phyloP scores from a whole-genome alignment of 106 monocot species.

The Alisma plantagoaquatica region DNA sequence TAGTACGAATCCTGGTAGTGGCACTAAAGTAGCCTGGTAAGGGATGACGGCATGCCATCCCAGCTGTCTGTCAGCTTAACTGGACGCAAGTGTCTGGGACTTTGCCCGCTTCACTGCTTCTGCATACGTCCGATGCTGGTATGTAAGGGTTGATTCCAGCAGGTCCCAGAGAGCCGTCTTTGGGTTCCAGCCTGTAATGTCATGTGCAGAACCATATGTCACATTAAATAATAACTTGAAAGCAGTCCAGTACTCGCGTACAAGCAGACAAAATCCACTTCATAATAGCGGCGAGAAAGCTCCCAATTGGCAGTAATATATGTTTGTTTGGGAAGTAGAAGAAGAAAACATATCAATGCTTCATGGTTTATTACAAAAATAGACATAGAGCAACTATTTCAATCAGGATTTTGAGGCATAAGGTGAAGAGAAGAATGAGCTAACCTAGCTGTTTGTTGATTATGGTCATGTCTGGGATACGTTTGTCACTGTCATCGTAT shows the following conservation, averaged over 20 bases:
- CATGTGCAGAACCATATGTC: neutral
- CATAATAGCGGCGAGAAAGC: too few relatives aligned
- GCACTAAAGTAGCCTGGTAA: too few relatives aligned
- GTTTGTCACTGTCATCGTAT: slow-evolving; percentile 50
- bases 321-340: too few relatives aligned
- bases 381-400: neutral
- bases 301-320: too few relatives aligned
- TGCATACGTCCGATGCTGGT: slow-evolving; percentile 47
- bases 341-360: neutral
- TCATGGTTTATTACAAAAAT: neutral
- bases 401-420: too few relatives aligned
- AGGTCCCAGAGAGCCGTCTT: slow-evolving; percentile 45
- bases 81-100: slow-evolving; percentile 22
- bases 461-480: slow-evolving; percentile 62
- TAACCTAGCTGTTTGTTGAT: slow-evolving; percentile 41
- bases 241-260: too few relatives aligned
- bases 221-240: too few relatives aligned
- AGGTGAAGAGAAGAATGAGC: neutral
- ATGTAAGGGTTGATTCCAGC: too few relatives aligned
- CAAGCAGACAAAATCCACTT: too few relatives aligned
- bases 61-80: too few relatives aligned
- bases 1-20: too few relatives aligned
- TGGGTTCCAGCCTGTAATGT: slow-evolving; percentile 36
- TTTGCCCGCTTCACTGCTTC: slow-evolving; percentile 32
- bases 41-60: too few relatives aligned